Base-by-base conservation (phyloP, 257 asterid species). In the Mitragyna speciosa region DNA sequence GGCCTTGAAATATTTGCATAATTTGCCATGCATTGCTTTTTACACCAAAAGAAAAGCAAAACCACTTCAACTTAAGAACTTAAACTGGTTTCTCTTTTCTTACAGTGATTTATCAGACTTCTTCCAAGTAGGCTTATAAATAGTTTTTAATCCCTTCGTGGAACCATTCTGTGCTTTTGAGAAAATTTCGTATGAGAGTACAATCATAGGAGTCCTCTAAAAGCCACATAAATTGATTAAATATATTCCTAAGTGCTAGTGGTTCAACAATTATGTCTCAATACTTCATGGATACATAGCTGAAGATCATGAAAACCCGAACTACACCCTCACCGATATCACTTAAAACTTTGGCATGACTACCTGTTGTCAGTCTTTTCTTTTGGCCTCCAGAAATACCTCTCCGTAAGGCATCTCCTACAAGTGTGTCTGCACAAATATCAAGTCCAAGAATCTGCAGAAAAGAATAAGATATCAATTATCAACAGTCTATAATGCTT, bases 371-470 rank as follows among this genome's bases (percentile, higher is more conserved):
- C 48, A 93, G 87, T 24, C 98, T 91, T 67, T 92, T 93, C 86
- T 93, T 93, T 78, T 93, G 92, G 43, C 98, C 97, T 9, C 98
- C 96, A 2, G 96, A 92, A 72, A 93, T 92, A 73, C 98, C 97
- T 82, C 96, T 82, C 16, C 85, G 88, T 93, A 92, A 90, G 58
- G 86, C 93, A 83, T 93, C 93, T 39, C 98, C 98, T 73, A 87
- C 92, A 51, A 92, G 87, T 17, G 94, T 93, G 78, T 93, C 94
- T 36, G 90, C 86, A 81, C 98, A 92, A n/a, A 89, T 87, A 80
- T 93, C 96, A 12, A 92, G 88, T 72, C 96, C 93, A 51, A 93
- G 81, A 82, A 93, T 89, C 97, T 92, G 91, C 0, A 36, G 85
- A 80, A 15, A 48, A 51, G 19, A 58, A 71, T 45, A 81, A 12